Percentiles rank a stretch among this genome's conserved stretches.
These are phyloP conservation scores for Ophiostoma sp. DNA, from an alignment of 2,329 filamentous ascomycete genomes.

Conservation along the genomic window DNA sequence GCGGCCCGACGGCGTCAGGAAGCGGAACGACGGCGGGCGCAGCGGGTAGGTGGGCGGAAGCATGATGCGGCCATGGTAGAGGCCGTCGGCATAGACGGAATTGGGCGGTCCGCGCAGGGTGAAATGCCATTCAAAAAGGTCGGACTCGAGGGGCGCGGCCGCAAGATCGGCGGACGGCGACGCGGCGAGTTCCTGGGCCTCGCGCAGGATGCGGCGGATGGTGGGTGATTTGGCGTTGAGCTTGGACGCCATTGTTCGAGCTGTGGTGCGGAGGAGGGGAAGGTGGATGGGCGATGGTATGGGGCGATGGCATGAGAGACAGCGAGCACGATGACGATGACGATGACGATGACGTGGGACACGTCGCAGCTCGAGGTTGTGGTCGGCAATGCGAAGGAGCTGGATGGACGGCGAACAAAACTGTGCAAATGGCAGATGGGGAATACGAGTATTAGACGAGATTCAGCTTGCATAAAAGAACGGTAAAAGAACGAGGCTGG, in stretches of 20 bases:
- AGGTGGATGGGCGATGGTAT: background rate
- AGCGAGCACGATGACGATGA: too few relatives aligned
- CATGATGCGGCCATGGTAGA: constrained; percentile 94
- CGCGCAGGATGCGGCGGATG: constrained; percentile 81
- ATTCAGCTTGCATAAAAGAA: too few relatives aligned
- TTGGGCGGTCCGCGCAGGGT: constrained; percentile 84
- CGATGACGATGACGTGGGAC: background rate
- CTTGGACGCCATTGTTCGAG: background rate
- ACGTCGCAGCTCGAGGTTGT: too few relatives aligned
- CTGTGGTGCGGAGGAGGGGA: background rate
- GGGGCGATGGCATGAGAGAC: background rate
- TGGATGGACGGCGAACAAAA: background rate
- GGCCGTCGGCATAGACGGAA: constrained; percentile 70
- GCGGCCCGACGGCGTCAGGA: constrained; percentile 82
- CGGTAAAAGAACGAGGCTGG: too few relatives aligned
- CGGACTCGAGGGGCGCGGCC: constrained; percentile 76
- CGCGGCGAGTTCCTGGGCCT: constrained; percentile 78
- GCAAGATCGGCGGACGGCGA: constrained; percentile 80
- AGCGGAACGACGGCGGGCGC: constrained; percentile 90
- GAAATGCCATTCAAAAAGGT: constrained; percentile 99
- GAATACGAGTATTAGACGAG: too few relatives aligned
- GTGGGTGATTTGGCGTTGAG: constrained; percentile 71
- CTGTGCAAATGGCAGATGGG: background rate
- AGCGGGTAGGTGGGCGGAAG: constrained; percentile 86
- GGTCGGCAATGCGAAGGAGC: background rate